Conservation (phyloP, 1,139 yeast genomes). For the Kurtzmaniella quercitrusa region DNA sequence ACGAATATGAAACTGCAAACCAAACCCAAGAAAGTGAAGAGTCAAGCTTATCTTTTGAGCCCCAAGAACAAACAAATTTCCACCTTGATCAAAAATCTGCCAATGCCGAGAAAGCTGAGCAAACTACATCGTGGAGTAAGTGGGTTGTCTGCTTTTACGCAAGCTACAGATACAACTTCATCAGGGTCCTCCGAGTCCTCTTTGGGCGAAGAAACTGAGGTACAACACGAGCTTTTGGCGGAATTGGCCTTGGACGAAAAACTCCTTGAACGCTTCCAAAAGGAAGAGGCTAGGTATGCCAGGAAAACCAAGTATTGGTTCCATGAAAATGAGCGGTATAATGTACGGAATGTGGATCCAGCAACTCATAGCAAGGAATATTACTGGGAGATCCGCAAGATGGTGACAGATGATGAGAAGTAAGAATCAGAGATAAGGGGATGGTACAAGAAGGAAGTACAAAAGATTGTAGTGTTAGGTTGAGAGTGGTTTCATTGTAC, state of each 20-base stretch:
- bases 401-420: slow-evolving; percentile 42
- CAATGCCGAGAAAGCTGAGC: neutral
- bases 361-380: slow-evolving; percentile 30
- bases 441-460: neutral
- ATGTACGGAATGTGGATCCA: slow-evolving; percentile 11
- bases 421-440: neutral
- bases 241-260: slow-evolving; percentile 42
- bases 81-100: slow-evolving; percentile 1
- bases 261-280: slow-evolving; percentile 36
- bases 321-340: slow-evolving; percentile 32
- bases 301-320: slow-evolving; percentile 54
- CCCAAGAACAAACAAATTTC: slow-evolving; percentile 11
- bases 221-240: slow-evolving; percentile 4
- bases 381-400: slow-evolving; percentile 51
- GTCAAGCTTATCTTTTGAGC: slow-evolving; percentile 11
- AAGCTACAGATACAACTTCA: slow-evolving; percentile 23
- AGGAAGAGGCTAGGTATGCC: slow-evolving; percentile 48
- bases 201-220: slow-evolving; percentile 17
- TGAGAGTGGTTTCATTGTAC: no score
- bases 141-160: slow-evolving; percentile 22
- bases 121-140: slow-evolving; percentile 16
- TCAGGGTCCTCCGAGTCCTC: slow-evolving; percentile 8
- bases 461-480: no score
- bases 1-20: no score
- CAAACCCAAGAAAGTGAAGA: slow-evolving; percentile 1